Percentiles rank a stretch among this genome's conserved stretches.
Evolutionary conservation across 129 eudicot species (phyloP).

Genomic region (Smallanthus sonchifolius): DNA sequence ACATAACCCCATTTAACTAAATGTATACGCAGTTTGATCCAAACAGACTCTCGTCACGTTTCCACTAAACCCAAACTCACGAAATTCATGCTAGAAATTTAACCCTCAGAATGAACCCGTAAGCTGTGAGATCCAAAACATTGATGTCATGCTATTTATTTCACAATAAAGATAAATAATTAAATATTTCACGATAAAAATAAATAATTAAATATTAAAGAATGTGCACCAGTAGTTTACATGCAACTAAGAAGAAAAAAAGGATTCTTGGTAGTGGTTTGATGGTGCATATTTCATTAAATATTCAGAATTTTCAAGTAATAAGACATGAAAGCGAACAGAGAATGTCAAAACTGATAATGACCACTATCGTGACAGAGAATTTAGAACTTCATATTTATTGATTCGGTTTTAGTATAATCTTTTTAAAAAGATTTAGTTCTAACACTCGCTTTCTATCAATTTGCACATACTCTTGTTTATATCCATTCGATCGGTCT

Average conservation of each 20-base stretch:
- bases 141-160: no score
- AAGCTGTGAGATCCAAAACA: no score
- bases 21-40: no score
- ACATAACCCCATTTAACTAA: no score
- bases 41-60: no score
- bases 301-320: background rate
- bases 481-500: background rate
- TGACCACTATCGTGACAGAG: constrained; percentile 2
- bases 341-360: constrained; percentile 26
- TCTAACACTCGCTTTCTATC: background rate
- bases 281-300: constrained; percentile 4
- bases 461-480: background rate
- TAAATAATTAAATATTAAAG: no score
- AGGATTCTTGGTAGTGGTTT: background rate
- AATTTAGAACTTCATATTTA: background rate
- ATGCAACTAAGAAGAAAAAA: no score
- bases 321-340: constrained; percentile 5
- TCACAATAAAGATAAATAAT: no score
- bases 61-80: no score
- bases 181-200: background rate
- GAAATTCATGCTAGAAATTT: no score
- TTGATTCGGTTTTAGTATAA: constrained; percentile 9
- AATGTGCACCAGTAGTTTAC: background rate
- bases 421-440: constrained; percentile 13
- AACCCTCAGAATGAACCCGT: no score